A percentile compares a stretch with the other conserved stretches of the same genome.
Evolutionary conservation across 2,329 filamentous ascomycete species (phyloP).

Genomic region (Xylariaceae sp.): DNA sequence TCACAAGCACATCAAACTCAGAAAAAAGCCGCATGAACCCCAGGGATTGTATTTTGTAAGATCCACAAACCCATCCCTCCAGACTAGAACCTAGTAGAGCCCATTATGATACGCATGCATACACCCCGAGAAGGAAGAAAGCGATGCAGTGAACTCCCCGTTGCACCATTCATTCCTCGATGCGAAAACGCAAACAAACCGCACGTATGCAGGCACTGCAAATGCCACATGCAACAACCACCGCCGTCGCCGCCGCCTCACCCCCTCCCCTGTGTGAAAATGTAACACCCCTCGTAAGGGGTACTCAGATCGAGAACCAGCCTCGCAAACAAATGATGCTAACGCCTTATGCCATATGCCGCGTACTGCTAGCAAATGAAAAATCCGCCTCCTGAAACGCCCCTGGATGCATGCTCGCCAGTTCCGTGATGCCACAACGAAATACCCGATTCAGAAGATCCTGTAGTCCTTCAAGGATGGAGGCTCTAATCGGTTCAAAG

Average conservation of each 20-base stretch:
- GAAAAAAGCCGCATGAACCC: no score
- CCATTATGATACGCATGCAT: not conserved
- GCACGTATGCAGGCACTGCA: no score
- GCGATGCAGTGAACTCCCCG: no score
- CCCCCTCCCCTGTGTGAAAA: not conserved
- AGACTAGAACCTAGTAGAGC: no score
- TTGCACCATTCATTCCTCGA: no score
- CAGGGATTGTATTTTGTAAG: not conserved
- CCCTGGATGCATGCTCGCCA: slow-evolving; percentile 11
- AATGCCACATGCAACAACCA: no score
- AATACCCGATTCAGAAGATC: not conserved
- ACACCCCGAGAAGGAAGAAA: no score
- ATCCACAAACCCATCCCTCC: no score
- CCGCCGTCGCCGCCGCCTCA: not conserved
- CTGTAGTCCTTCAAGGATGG: not conserved
- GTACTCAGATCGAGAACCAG: not conserved
- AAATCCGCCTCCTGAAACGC: slow-evolving; percentile 10
- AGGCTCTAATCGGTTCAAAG: not conserved
- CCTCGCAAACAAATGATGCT: not conserved
- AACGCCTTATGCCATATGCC: slow-evolving; percentile 10
- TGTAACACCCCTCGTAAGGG: not conserved
- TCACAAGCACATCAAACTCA: no score
- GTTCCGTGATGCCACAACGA: not conserved
- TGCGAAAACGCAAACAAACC: no score
- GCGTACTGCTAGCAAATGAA: slow-evolving; percentile 8